A percentile compares a stretch with the other conserved stretches of the same genome.
Conservation (phyloP, 108 stramenopile species). For the Nitzschia putrida region DNA sequence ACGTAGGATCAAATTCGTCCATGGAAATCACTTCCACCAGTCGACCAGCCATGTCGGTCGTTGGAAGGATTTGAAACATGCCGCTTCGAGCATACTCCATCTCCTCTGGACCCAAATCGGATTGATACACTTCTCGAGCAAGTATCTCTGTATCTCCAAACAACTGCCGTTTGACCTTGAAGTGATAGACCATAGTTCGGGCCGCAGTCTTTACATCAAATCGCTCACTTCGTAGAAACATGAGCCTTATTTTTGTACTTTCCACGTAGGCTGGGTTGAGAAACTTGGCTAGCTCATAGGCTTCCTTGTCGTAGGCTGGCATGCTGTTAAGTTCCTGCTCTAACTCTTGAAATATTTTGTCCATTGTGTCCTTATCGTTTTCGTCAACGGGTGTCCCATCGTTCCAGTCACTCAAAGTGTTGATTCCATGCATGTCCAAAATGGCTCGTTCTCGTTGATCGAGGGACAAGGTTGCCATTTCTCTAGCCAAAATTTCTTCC, state of each 20-base stretch:
- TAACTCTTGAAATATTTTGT: constrained; percentile 1
- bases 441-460: constrained; percentile 14
- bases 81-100: background rate
- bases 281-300: constrained; percentile 20
- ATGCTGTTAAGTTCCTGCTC: background rate
- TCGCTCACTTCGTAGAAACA: constrained; percentile 40
- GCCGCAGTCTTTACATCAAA: constrained; percentile 45
- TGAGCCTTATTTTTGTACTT: constrained; percentile 26
- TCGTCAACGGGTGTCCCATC: background rate
- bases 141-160: constrained; percentile 33
- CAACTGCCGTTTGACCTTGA: constrained; percentile 35
- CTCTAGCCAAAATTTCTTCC: constrained; percentile 13
- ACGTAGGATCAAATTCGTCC: background rate
- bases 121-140: background rate
- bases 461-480: constrained; percentile 4
- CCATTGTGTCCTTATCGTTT: background rate
- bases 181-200: constrained; percentile 24
- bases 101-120: constrained; percentile 4
- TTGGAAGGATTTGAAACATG: background rate
- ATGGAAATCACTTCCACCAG: background rate
- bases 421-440: constrained; percentile 23
- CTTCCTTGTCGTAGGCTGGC: constrained; percentile 9
- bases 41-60: constrained; percentile 6
- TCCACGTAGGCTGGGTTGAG: constrained; percentile 37
- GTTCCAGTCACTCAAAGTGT: background rate